These are phyloP conservation scores for Styphnolobium japonicum DNA, from an alignment of 306 rosid genomes.

Conservation along the genomic window DNA sequence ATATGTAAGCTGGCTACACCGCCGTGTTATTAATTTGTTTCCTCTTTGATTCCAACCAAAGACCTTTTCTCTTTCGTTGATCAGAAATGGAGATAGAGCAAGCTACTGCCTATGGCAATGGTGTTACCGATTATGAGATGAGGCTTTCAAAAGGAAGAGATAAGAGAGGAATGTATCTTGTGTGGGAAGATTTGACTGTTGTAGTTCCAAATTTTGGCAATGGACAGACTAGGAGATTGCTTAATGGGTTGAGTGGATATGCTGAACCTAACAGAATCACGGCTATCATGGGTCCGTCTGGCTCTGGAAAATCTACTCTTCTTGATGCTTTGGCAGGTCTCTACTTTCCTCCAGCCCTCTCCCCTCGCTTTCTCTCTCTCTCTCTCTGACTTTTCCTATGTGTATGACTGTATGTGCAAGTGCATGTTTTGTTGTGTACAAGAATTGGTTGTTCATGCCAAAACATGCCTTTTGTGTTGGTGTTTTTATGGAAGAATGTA, in stretches of 20 bases:
- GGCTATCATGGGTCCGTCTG: conserved; percentile 99
- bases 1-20: background rate
- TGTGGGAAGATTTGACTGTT: conserved; percentile 80
- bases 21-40: background rate
- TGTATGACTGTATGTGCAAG: background rate
- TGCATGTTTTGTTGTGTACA: background rate
- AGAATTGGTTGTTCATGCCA: background rate
- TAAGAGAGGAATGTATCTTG: conserved; percentile 55
- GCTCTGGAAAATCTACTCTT: conserved; percentile 93
- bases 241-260: conserved; percentile 69
- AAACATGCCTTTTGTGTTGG: background rate
- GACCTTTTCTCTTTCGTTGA: background rate
- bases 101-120: background rate
- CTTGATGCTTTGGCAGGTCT: conserved; percentile 89
- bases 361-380: background rate
- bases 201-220: conserved; percentile 67
- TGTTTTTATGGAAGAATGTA: background rate
- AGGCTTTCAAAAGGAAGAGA: background rate
- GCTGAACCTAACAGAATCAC: conserved; percentile 84
- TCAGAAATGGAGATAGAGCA: conserved; percentile 39
- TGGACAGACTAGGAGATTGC: conserved; percentile 67
- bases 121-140: background rate
- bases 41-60: background rate
- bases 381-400: background rate
- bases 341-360: background rate